These are phyloP conservation scores for Globisporangium heterothallicum DNA, from an alignment of 352 stramenopile genomes.

Conservation along the genomic window DNA sequence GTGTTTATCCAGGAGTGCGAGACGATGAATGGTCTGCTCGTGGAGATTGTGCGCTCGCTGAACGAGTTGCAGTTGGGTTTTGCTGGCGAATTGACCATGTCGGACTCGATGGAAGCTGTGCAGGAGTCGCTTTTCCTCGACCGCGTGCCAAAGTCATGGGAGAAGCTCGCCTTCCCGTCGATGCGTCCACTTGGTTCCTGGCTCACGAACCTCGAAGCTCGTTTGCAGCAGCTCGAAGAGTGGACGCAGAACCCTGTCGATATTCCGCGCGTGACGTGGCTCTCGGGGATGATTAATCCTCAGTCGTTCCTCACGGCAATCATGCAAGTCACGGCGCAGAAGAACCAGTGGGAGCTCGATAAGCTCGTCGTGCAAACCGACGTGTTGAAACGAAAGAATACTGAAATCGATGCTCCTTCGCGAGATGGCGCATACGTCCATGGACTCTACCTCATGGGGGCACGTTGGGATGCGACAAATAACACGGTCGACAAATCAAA, in stretches of 20 bases:
- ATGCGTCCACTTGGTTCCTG: constrained; percentile 89
- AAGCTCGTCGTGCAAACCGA: constrained; percentile 97
- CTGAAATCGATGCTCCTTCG: constrained; percentile 86
- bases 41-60: constrained; percentile 94
- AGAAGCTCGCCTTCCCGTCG: constrained; percentile 93
- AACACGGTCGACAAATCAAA: constrained; percentile 92
- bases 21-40: constrained; percentile 94
- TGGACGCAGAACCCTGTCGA: constrained; percentile 95
- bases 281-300: constrained; percentile 94
- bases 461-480: constrained; percentile 90
- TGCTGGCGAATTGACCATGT: constrained; percentile 97
- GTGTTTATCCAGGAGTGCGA: constrained; percentile 98
- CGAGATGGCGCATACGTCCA: constrained; percentile 94
- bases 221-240: constrained; percentile 93
- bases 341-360: constrained; percentile 95
- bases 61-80: constrained; percentile 97
- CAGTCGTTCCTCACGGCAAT: constrained; percentile 97
- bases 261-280: constrained; percentile 95
- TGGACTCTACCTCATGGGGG: constrained; percentile 94
- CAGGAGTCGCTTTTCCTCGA: constrained; percentile 93
- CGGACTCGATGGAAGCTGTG: constrained; percentile 95
- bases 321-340: constrained; percentile 97
- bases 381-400: constrained; percentile 92
- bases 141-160: constrained; percentile 91
- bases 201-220: constrained; percentile 90